phyloP scores from a whole-genome alignment of 169 alveolate genomes.

The Plasmodium blacklocki region DNA sequence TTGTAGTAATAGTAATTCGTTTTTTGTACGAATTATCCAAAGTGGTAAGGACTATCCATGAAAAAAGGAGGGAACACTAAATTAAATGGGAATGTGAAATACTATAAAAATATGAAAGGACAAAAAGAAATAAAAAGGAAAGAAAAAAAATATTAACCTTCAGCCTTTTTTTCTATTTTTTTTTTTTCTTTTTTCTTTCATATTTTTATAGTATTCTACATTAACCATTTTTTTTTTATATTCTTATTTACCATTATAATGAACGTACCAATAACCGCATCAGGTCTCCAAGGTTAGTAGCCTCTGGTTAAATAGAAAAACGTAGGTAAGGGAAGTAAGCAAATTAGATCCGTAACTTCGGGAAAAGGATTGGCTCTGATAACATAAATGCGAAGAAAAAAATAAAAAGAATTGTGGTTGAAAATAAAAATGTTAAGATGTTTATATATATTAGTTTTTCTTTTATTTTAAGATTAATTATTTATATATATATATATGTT shows the following conservation, averaged over 20 bases:
- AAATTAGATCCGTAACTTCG: conserved; percentile 94
- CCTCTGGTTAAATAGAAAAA: conserved; percentile 94
- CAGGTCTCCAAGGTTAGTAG: conserved; percentile 96
- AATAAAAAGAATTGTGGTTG: conserved; percentile 27
- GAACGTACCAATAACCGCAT: conserved; percentile 96
- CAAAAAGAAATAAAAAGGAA: too few relatives aligned
- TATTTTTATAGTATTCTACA: neutral
- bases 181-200: too few relatives aligned
- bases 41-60: conserved; percentile 64
- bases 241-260: conserved; percentile 81
- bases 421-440: too few relatives aligned
- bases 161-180: too few relatives aligned
- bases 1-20: conserved; percentile 63
- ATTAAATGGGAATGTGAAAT: neutral
- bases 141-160: too few relatives aligned
- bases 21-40: conserved; percentile 41
- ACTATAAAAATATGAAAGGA: too few relatives aligned
- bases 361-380: conserved; percentile 95
- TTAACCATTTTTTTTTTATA: conserved; percentile 8
- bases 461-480: too few relatives aligned
- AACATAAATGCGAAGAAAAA: conserved; percentile 84
- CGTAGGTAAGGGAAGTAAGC: conserved; percentile 95
- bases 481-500: too few relatives aligned
- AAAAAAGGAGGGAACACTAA: conserved; percentile 66
- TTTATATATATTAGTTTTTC: too few relatives aligned